phyloP scores from a whole-genome alignment of 2,329 filamentous ascomycete species.

The Diaporthe velutina region DNA sequence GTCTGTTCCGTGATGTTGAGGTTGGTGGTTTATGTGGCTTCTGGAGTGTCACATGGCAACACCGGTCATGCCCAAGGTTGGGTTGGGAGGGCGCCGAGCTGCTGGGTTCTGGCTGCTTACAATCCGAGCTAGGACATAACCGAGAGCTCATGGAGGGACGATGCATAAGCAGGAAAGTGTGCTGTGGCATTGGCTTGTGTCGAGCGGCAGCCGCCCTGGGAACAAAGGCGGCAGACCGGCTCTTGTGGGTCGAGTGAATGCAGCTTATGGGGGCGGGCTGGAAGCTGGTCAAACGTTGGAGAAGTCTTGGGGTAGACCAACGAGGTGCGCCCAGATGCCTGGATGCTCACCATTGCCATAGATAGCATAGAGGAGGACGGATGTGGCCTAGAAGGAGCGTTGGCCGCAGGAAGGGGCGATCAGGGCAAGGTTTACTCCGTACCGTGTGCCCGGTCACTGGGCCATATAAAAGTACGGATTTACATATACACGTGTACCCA shows the following conservation, averaged over 20 bases:
- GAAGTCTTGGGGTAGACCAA: not conserved
- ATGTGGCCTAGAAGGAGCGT: slow-evolving; percentile 11
- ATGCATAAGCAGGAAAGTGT: not conserved
- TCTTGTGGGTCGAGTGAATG: not conserved
- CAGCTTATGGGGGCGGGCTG: not conserved
- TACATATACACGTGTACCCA: not conserved
- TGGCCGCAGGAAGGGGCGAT: not conserved
- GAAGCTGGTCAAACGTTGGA: slow-evolving; percentile 1
- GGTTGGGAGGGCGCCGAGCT: too few relatives aligned
- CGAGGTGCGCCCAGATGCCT: too few relatives aligned
- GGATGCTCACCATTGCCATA: not conserved
- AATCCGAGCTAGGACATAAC: not conserved
- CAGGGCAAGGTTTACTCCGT: slow-evolving; percentile 4
- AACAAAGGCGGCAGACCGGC: not conserved
- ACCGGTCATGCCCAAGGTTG: not conserved
- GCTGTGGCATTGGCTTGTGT: not conserved
- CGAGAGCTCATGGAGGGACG: not conserved
- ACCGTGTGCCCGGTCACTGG: slow-evolving; percentile 20
- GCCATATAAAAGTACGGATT: not conserved
- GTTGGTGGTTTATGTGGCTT: not conserved
- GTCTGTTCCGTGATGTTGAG: not conserved
- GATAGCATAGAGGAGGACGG: slow-evolving; percentile 5
- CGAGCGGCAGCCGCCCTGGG: not conserved
- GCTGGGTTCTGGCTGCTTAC: too few relatives aligned
- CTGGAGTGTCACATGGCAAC: too few relatives aligned